Conservation (phyloP, 106 monocot species). For the Apostasia shenzhenica region DNA sequence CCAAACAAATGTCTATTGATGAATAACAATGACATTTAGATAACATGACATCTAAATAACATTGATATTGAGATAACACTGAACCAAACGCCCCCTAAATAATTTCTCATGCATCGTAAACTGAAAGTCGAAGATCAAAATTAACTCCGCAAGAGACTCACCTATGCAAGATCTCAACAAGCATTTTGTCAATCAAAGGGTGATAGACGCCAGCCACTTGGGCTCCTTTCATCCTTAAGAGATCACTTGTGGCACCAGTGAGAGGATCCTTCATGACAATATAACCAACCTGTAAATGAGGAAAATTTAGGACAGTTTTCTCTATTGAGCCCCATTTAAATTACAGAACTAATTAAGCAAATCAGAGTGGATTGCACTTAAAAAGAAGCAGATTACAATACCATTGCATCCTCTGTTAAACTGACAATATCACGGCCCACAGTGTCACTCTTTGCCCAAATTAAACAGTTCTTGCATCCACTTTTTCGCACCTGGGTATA, state of each 20-base stretch:
- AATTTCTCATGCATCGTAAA: too few species aligned
- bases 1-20: too few species aligned
- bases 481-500: conserved; percentile 33
- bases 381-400: conserved; percentile 7
- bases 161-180: conserved; percentile 62
- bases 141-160: conserved; percentile 10
- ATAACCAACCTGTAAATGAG: conserved; percentile 60
- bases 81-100: too few species aligned
- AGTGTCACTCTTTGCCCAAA: conserved; percentile 54
- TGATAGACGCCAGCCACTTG: conserved; percentile 68
- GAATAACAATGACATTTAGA: too few species aligned
- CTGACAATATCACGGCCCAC: conserved; percentile 23
- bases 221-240: conserved; percentile 68
- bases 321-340: neutral
- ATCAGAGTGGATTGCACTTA: neutral
- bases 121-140: neutral
- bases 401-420: conserved; percentile 21
- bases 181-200: conserved; percentile 55
- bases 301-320: neutral
- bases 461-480: conserved; percentile 42
- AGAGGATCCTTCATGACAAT: conserved; percentile 74
- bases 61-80: too few species aligned
- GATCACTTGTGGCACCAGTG: conserved; percentile 46
- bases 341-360: neutral
- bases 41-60: too few species aligned